Percentiles rank a stretch among this genome's conserved stretches.
phyloP scores from a whole-genome alignment of 306 rosid species.

The Acacia confusa region DNA sequence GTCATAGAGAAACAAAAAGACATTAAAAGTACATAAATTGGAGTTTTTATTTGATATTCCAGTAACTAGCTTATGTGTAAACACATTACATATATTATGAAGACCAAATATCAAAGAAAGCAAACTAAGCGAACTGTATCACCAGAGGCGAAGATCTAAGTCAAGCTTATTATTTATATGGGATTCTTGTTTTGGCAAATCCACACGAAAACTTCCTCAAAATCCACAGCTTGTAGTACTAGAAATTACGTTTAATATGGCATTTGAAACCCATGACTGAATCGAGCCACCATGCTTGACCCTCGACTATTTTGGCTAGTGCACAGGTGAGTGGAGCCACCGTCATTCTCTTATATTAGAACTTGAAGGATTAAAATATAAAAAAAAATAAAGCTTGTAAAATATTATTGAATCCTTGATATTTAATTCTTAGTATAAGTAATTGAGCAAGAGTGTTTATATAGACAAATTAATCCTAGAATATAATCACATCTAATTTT shows the following conservation, averaged over 20 bases:
- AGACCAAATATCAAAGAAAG: neutral
- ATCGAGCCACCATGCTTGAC: constrained; percentile 41
- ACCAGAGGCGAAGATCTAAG: constrained; percentile 59
- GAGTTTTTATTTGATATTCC: constrained; percentile 16
- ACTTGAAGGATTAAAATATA: no score
- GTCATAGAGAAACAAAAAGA: no score
- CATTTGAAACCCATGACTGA: constrained; percentile 36
- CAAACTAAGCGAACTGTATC: constrained; percentile 16
- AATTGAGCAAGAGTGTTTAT: no score
- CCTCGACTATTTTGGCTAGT: constrained; percentile 44
- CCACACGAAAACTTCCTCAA: constrained; percentile 62
- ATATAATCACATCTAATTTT: no score
- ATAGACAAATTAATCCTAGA: no score
- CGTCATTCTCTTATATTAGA: constrained; percentile 31
- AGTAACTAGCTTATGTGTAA: neutral
- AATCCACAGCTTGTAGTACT: constrained; percentile 47
- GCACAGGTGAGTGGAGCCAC: constrained; percentile 59
- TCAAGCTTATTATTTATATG: constrained; percentile 47
- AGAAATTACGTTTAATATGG: constrained; percentile 44
- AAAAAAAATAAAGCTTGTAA: no score
- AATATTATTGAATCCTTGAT: no score
- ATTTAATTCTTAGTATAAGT: no score
- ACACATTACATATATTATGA: neutral
- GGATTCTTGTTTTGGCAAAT: constrained; percentile 39
- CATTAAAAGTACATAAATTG: neutral